Evolutionary conservation across 2,329 filamentous ascomycete species (phyloP), one percentile per base, ranked within the genome.

Genomic region (Pochonia chlamydosporia): DNA sequence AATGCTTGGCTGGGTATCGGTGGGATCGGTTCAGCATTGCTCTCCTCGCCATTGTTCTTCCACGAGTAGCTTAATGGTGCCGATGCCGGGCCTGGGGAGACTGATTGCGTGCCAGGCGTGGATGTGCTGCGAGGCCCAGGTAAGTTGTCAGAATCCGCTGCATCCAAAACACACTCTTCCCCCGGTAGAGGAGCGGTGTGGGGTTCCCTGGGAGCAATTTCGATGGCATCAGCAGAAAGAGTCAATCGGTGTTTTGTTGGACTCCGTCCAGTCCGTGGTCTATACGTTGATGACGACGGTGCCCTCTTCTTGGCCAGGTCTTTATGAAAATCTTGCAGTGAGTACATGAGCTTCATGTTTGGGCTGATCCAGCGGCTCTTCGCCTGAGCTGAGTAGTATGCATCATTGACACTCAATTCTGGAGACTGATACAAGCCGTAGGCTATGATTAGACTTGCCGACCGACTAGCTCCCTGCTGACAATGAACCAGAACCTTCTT

Each of bases 271-370:
- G 66, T 67, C 30, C 72, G 70, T 23, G 67, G 71, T 64, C 74
- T 68, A 59, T 76, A 62, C 54, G 78, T 65, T 52, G 76, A 70
- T 24, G 64, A 67, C 14, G 69, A 64, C 1, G 67, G 58, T 4
- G 66, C 51, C 53, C 69, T 76, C 63, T 71, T 79, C 59, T 73
- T 76, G 1, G 74, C 66, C 3, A 84, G 63, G 42, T 83, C 73
- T 59, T 84, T 84, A 55, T 84, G 81, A 61, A 91, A 92, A 59
- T 92, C 87, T 63, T 91, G 87, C 41, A 95, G 71, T 55, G 89
- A 90, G 74, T 93, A 93, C 76, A 95, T 90, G 55, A 95, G 74
- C 55, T 88, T 88, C 89, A 95, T 95, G 64, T 95, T 95, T 0
- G 88, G 88, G 49, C 88, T 90, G 56, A 95, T 92, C 88, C 89